Base-by-base conservation (phyloP, 768 basidiomycete species). In the Kwoniella dejecticola region DNA sequence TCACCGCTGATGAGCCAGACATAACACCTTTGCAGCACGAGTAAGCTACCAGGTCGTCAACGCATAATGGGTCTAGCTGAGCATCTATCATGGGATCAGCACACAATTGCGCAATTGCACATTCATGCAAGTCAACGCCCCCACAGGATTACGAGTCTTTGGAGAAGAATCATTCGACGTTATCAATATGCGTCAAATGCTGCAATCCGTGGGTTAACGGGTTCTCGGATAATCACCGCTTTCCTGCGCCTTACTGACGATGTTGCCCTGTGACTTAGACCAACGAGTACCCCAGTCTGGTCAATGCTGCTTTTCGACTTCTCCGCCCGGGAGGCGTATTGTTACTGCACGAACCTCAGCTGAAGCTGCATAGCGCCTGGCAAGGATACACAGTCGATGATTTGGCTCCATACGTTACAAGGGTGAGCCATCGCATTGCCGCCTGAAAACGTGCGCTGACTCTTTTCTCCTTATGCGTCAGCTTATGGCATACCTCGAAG, bases 151-250 rank as follows among this genome's bases (percentile, higher is more conserved):
- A 4, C 23, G 52, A n/a, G 29, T 58, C 1, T 56, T 64, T 33
- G 57, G 57, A 2, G 33, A 60, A 2, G 30, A 24, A 0, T 64
- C 63, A 10, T 64, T 59, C 27, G 57, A 64, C 30, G 52, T 64
- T 2, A 29, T 64, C 2, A 47, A 64, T 44, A 41, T 64, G 23
- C 57, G 63, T 8, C 57, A 60, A 45, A 64, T 64, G 63, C 26
- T 59, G 17, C 46, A 58, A 27, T 29, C 57, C 3, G 63, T 64
- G 26, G 23, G 63, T 60, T 19, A 19, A 5, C 17, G 19, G 7
- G 33, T 36, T 36, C 15, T 36, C 7, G n/a, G n/a, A 36, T 12
- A 15, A 17, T 38, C 36, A 38, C 36, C 17, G 8, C 36, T 8
- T 38, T 38, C 8, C 36, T 8, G 36, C 17, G 17, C 17, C 36